Evolutionary conservation across 2,329 filamentous ascomycete genomes (phyloP), one percentile per base, ranked within the genome.

Genomic region (Alternaria solani): DNA sequence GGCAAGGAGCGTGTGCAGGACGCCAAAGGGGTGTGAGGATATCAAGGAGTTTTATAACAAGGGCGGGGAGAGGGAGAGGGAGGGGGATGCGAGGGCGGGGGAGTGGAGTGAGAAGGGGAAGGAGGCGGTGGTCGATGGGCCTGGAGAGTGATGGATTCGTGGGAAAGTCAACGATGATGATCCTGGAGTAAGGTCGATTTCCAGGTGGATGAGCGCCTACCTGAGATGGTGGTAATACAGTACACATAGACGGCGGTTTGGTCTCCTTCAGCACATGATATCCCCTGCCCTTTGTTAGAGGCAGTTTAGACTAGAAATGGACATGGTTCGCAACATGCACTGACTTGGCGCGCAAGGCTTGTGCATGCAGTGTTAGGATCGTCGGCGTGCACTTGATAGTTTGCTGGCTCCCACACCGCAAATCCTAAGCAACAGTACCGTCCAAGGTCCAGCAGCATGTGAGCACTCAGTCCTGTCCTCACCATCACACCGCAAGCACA

Each of bases 1-100:
- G 82, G 88, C 80, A 36, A 87, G 87, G 53, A 81, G 82, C 11
- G 55, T 79, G 23, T 94, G 90, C 71, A 84, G 88, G 26, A 82
- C 87, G 9, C 92, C 92, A 0, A 82, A 77, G 47, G 88, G 88
- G 0, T 93, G 90, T 66, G 87, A 88, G 65, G 78, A 81, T 2
- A 62, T 79, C 16, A 25, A 44, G 4, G 68, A 70, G 3, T 77
- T 74, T 28, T 77, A 76, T 44, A 39, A 63, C 25, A 66, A 57
- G 18, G 41, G 62, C 9, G 53, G 41, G 16, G 28, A 65, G 23
- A 62, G 67, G 23, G 67, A 72, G 38, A 69, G 69, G 18, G 66
- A 65, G 14, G 51, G 78, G 0, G 75, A 77, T 55, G 62, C 52
- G 8, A 69, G 69, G 8, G 69, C 71, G 16, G 75, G 75, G 3